Evolutionary conservation across 2,329 filamentous ascomycete species (phyloP).

Genomic region (Aureobasidium sp.): DNA sequence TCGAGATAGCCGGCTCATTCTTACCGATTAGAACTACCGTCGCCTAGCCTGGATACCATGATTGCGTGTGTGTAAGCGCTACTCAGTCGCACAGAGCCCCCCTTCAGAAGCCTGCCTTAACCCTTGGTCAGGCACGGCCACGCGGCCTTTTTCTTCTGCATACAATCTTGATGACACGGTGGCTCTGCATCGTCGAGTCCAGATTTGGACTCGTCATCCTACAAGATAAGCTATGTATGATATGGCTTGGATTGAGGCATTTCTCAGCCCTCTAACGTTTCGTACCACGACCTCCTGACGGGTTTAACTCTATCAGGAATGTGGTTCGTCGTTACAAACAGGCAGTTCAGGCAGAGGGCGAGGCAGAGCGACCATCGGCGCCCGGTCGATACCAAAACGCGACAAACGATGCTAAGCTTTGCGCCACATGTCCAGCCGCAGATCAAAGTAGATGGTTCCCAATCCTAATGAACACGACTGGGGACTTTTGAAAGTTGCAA

Average conservation of each 20-base stretch:
- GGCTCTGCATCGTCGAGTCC: background rate
- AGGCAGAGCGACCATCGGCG: background rate
- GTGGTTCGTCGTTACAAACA: background rate
- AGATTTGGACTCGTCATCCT: constrained; percentile 8
- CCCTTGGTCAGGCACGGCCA: background rate
- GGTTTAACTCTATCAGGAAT: background rate
- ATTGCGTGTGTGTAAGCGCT: background rate
- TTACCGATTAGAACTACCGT: background rate
- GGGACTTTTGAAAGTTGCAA: background rate
- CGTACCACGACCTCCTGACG: background rate
- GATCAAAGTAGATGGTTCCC: background rate
- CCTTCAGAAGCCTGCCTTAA: background rate
- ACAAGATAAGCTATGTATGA: background rate
- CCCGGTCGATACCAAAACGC: background rate
- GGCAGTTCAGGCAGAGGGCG: background rate
- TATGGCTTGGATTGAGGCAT: background rate
- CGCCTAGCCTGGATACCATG: background rate
- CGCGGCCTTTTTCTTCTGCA: constrained; percentile 5
- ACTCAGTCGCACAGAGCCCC: background rate
- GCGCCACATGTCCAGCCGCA: background rate
- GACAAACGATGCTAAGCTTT: constrained; percentile 7
- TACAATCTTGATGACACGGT: constrained; percentile 10
- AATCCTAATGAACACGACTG: background rate
- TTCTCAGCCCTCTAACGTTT: background rate
- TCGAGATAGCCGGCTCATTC: background rate